Base-by-base conservation (phyloP, 306 rosid genomes). In the Mimosa pudica region DNA sequence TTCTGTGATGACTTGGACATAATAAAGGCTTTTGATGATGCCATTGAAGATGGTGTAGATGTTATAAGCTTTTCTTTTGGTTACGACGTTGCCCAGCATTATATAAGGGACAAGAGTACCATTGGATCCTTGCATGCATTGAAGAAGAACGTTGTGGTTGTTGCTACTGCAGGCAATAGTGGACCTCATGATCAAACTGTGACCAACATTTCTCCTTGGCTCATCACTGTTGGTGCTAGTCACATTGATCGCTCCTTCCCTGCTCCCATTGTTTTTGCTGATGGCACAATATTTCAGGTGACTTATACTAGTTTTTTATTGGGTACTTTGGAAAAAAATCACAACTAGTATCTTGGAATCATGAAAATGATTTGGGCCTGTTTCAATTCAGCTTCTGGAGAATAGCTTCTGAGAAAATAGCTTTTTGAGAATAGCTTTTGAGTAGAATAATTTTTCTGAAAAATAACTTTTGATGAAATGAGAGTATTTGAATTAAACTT, bases 21-120 rank as follows among this genome's bases (percentile, higher is more conserved):
- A 81, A 76, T 91, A 4, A 94, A 90, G 3, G 98, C 98, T 10
- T 86, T 94, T 32, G 98, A 94, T 54, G 98, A 94, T 61, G 98
- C 97, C 46, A 87, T 94, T 24, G 88, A 73, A 9, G 98, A 94
- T 35, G 97, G 97, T 8, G 97, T 92, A 44, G 70, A 94, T 55
- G 88, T 94, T 8, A 49, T 94, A 1, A 94, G 93, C 81, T 65
- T 91, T 47, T 92, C 98, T 0, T 87, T 94, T 1, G 98, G 98
- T 13, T 86, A 73, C 4, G 10, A 14, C 0, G 2, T 1, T 0
- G 91, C 97, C 4, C 1, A 82, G 2, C n/a, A 87, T 54, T 94
- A 86, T 68, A 75, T 65, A 0, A 69, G 88, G 0, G 97, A 94
- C 64, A 85, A 82, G 6, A 83, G 91, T 58, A 92, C 97, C 5